Percentiles rank a stretch among this genome's conserved stretches.
These are phyloP conservation scores for Rhododendron williamsianum DNA, from an alignment of 148 eudicot species.

Conservation along the genomic window DNA sequence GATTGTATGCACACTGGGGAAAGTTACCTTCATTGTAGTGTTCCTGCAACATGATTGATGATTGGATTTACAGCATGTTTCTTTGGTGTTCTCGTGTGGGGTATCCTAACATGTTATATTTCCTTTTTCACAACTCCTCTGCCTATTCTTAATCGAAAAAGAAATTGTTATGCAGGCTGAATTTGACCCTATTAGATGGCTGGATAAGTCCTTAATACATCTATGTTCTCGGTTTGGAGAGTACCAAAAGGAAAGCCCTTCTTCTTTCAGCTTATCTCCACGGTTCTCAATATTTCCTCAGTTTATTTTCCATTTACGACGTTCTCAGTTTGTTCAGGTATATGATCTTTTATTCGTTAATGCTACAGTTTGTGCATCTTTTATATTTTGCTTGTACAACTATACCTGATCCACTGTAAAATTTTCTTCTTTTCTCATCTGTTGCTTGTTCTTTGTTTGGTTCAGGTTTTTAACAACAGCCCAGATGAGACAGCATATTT, in stretches of 20 bases:
- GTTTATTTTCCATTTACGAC: slow-evolving; percentile 77
- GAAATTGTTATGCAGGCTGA: slow-evolving; percentile 62
- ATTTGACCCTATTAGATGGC: slow-evolving; percentile 95
- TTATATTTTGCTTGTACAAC: not conserved
- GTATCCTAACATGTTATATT: not conserved
- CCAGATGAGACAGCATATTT: slow-evolving; percentile 99
- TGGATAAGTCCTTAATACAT: slow-evolving; percentile 83
- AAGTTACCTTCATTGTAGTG: not conserved
- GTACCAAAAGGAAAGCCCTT: slow-evolving; percentile 73
- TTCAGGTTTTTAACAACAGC: slow-evolving; percentile 93
- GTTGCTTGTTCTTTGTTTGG: slow-evolving; percentile 4
- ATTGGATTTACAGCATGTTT: not conserved
- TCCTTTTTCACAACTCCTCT: not conserved
- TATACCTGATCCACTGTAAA: not conserved
- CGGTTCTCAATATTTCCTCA: slow-evolving; percentile 92
- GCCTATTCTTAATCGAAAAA: not conserved
- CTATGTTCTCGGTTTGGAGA: slow-evolving; percentile 86
- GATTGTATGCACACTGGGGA: not conserved
- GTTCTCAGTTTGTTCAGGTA: slow-evolving; percentile 98
- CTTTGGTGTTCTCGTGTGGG: not conserved
- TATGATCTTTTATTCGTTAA: not conserved
- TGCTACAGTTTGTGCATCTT: not conserved
- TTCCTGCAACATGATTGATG: not conserved
- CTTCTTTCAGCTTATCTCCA: slow-evolving; percentile 83
- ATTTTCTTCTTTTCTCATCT: slow-evolving; percentile 7